Base-by-base conservation (phyloP, 2,329 filamentous ascomycete species). In the Dactylellina drechsleri region DNA sequence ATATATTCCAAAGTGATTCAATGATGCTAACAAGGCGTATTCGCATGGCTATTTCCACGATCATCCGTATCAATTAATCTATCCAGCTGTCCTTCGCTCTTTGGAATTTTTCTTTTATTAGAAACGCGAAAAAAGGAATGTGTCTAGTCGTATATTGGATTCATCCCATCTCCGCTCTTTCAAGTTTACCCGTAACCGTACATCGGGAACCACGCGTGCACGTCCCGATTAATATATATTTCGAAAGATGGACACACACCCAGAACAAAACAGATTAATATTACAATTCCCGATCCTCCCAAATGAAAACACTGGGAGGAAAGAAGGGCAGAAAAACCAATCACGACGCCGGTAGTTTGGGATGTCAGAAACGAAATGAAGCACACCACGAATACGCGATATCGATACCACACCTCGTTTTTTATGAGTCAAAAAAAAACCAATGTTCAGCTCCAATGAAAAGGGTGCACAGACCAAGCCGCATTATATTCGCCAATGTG, bases 121-220 rank as follows among this genome's bases (percentile, higher is more conserved):
- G 43, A 20, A 20, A 60, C 36, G 41, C 15, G 31, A 50, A 61
- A 26, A 59, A 36, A 10, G 31, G 10, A 36, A 36, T 36, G 6
- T 36, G 31, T 5, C 31, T 5, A 36, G 31, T 23, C 23, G 10
- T 36, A 36, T 36, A 36, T 36, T 36, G 31, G 2, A 59, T 59
- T 59, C 56, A 59, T 59, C 56, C 56, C 56, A 59, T 59, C 56
- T 59, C 57, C 43, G 36, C 58, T 16, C 36, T 20, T 23, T 23
- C 66, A 59, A 71, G 52, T 71, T 71, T 71, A 71, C 58, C 66
- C 66, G 66, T 58, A 64, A 71, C 66, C 66, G 64, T 58, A 65
- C 59, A 64, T 59, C 53, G 53, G 66, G 66, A 71, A 71, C 66
- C 66, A 7, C 31, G 31, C 31, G 31, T 36, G 31, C 31, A 65